Evolutionary conservation across 768 basidiomycete genomes (phyloP).

Genomic region (Phanerochaete carnosa): DNA sequence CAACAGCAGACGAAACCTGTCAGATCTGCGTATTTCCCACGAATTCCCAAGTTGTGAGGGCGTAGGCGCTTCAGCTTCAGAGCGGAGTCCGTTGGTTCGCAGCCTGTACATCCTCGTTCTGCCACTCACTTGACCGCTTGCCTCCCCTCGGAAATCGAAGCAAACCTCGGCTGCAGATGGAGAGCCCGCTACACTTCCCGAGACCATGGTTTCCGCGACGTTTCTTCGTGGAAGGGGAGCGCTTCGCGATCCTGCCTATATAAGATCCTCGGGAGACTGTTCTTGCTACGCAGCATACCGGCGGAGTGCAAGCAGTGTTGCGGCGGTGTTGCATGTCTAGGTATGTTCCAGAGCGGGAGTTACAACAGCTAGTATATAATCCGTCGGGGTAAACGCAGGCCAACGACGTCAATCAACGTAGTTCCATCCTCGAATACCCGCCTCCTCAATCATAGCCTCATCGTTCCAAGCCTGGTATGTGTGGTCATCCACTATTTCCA

Average conservation of each 20-base stretch:
- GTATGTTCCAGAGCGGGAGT: not conserved
- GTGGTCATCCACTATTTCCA: not conserved
- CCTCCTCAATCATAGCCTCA: not conserved
- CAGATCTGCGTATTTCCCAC: not conserved
- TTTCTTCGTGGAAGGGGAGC: not conserved
- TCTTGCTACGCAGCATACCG: not conserved
- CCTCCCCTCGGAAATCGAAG: not conserved
- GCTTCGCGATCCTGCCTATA: not conserved
- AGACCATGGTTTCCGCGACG: not conserved
- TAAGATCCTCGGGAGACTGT: not conserved
- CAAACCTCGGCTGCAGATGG: not conserved
- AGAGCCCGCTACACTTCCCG: not conserved
- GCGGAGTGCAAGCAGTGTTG: not conserved
- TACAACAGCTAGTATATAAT: not conserved
- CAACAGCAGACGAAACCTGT: too few relatives aligned
- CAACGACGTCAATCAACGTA: not conserved
- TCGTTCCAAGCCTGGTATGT: not conserved
- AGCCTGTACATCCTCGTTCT: not conserved
- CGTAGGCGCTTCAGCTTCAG: too few relatives aligned
- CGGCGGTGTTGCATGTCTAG: not conserved
- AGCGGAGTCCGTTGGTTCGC: too few relatives aligned
- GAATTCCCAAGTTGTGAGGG: not conserved
- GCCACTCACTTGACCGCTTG: not conserved
- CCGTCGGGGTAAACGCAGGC: not conserved
- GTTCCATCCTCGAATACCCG: not conserved